These are phyloP conservation scores for Hamigera avellanea DNA, from an alignment of 495 filamentous ascomycete species.

Conservation along the genomic window DNA sequence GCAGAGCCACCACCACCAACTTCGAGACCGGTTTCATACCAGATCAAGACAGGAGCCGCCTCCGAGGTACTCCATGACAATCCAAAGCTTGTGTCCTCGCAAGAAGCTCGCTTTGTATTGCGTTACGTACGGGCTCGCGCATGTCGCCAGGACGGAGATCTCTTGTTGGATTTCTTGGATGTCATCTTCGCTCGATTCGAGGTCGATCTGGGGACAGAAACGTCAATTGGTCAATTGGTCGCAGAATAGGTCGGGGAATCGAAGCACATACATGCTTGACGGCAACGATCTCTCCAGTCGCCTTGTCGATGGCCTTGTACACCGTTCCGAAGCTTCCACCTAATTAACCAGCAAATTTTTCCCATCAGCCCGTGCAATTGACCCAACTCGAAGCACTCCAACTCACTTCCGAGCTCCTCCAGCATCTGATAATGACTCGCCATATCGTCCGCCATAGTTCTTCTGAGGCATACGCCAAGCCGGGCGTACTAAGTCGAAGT, in stretches of 20 bases:
- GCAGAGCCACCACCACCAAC: conserved; percentile 1
- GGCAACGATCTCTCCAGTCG: conserved; percentile 79
- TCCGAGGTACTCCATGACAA: conserved; percentile 96
- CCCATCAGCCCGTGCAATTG: conserved; percentile 8
- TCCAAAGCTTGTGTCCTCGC: conserved; percentile 93
- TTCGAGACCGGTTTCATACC: conserved; percentile 32
- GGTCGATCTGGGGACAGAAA: conserved; percentile 64
- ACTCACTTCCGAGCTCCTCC: conserved; percentile 86
- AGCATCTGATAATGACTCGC: conserved; percentile 76
- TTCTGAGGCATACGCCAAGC: conserved; percentile 3
- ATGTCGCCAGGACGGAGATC: conserved; percentile 90
- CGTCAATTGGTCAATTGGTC: background rate
- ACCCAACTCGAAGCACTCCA: background rate
- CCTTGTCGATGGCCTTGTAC: conserved; percentile 84
- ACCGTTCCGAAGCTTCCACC: conserved; percentile 94
- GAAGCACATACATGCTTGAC: conserved; percentile 66
- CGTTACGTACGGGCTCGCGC: conserved; percentile 84
- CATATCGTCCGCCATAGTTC: conserved; percentile 48
- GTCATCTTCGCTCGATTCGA: conserved; percentile 95
- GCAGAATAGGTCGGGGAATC: conserved; percentile 3
- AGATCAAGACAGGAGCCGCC: conserved; percentile 89
- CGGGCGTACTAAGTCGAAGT: no score
- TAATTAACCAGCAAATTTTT: no score
- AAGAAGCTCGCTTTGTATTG: conserved; percentile 95
- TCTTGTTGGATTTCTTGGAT: conserved; percentile 97